Evolutionary conservation across 805 yeast species (phyloP).

Genomic region (Peterozyma xylosa): DNA sequence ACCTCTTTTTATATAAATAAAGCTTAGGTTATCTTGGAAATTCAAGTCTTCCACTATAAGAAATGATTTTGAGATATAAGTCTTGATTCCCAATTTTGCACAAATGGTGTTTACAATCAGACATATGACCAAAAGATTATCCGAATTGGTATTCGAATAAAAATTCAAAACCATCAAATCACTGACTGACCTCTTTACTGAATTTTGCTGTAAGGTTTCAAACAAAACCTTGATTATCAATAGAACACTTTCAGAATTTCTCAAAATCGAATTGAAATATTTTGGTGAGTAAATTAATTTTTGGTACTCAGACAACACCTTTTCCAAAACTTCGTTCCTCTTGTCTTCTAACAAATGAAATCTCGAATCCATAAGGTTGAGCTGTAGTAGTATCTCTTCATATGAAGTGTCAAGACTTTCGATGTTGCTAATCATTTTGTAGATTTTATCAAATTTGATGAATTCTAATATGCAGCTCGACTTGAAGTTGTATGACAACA

Average conservation of each 20-base stretch:
- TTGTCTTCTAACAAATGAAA: neutral
- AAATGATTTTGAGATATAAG: neutral
- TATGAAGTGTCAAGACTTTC: neutral
- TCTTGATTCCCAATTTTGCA: neutral
- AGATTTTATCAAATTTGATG: slow-evolving; percentile 1
- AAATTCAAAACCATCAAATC: slow-evolving; percentile 2
- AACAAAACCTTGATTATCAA: slow-evolving; percentile 1
- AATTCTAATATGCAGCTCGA: neutral
- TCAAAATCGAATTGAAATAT: slow-evolving; percentile 1
- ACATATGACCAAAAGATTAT: neutral
- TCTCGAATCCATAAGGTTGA: slow-evolving; percentile 1
- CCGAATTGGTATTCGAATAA: neutral
- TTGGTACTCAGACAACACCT: slow-evolving; percentile 2
- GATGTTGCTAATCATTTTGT: neutral
- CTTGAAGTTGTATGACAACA: neutral
- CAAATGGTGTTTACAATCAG: neutral
- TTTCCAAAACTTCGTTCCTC: neutral
- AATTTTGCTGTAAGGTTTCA: neutral
- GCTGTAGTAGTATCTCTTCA: slow-evolving; percentile 1
- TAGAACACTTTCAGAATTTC: slow-evolving; percentile 2
- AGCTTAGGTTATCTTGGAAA: neutral
- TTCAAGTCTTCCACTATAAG: neutral
- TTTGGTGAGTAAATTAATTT: slow-evolving; percentile 1
- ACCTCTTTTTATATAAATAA: neutral
- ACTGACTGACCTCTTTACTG: neutral